phyloP scores from a whole-genome alignment of 352 stramenopile species.

The Phytopythium vexans region DNA sequence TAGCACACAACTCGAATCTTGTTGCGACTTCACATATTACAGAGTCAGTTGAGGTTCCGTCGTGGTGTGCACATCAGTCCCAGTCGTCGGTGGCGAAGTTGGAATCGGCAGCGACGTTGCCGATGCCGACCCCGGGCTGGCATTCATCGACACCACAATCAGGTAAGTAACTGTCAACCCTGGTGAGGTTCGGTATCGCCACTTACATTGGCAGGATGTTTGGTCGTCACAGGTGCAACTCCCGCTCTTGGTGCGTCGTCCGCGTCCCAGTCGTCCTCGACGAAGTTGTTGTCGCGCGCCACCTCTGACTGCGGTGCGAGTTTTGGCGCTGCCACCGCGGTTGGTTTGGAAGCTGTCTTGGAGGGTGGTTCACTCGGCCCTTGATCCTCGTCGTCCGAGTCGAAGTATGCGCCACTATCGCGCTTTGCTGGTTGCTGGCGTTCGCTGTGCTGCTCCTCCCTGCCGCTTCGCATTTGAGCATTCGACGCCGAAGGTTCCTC shows the following conservation, averaged over 20 bases:
- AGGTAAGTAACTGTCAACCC: slow-evolving; percentile 5
- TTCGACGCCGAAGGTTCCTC: slow-evolving; percentile 7
- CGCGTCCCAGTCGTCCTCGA: slow-evolving; percentile 72
- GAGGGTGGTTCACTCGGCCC: slow-evolving; percentile 4
- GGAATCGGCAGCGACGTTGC: slow-evolving; percentile 50
- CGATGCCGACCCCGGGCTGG: slow-evolving; percentile 13
- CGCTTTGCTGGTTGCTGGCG: slow-evolving; percentile 6
- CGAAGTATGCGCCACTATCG: slow-evolving; percentile 49
- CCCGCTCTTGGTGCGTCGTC: slow-evolving; percentile 16
- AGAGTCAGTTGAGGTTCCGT: no score
- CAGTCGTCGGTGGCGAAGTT: slow-evolving; percentile 73
- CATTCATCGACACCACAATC: slow-evolving; percentile 4
- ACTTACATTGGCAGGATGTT: neutral
- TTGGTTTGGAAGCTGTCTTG: slow-evolving; percentile 10
- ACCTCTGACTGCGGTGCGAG: slow-evolving; percentile 18
- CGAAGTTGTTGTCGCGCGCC: slow-evolving; percentile 70
- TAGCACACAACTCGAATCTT: no score
- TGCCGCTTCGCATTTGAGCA: slow-evolving; percentile 1
- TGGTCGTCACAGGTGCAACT: neutral
- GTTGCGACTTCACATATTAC: no score
- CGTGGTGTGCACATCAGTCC: slow-evolving; percentile 17
- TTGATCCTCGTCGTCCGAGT: slow-evolving; percentile 49
- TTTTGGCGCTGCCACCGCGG: neutral
- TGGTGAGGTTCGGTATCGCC: neutral
- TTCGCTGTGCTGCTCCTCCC: no score